Evolutionary conservation across 306 rosid genomes (phyloP).

Genomic region (Erythrophleum fordii): DNA sequence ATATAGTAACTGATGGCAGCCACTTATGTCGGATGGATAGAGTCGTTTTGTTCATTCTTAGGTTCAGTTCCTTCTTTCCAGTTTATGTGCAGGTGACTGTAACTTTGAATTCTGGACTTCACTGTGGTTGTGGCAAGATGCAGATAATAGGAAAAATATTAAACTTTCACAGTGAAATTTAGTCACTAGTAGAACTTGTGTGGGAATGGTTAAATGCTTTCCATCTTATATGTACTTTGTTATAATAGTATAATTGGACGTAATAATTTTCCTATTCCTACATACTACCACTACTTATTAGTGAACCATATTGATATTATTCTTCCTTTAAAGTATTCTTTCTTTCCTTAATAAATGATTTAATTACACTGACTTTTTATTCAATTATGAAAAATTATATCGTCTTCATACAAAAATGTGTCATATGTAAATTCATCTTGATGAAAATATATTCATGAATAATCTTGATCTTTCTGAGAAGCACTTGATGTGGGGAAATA

Average conservation of each 20-base stretch:
- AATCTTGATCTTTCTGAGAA: too few relatives aligned
- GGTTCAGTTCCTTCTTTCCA: constrained; percentile 7
- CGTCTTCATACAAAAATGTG: too few relatives aligned
- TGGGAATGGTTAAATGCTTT: not conserved
- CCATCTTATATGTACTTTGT: not conserved
- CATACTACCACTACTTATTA: too few relatives aligned
- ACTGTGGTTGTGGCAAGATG: not conserved
- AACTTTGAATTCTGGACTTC: not conserved
- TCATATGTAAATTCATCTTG: too few relatives aligned
- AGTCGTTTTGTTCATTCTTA: constrained; percentile 34
- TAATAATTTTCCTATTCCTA: not conserved
- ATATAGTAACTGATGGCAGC: constrained; percentile 30
- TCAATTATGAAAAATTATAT: too few relatives aligned
- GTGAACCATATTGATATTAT: not conserved
- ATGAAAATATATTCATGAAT: too few relatives aligned
- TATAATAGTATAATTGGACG: not conserved
- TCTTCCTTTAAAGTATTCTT: not conserved
- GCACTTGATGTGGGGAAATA: too few relatives aligned
- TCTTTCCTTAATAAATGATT: too few relatives aligned
- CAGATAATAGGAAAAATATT: not conserved
- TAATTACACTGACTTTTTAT: too few relatives aligned
- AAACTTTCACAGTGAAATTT: not conserved
- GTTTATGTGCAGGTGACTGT: constrained; percentile 16
- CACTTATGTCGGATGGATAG: constrained; percentile 28
- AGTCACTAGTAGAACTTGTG: not conserved